Conservation (phyloP, 2,329 filamentous ascomycete species). For the Epichloe gansuensis region DNA sequence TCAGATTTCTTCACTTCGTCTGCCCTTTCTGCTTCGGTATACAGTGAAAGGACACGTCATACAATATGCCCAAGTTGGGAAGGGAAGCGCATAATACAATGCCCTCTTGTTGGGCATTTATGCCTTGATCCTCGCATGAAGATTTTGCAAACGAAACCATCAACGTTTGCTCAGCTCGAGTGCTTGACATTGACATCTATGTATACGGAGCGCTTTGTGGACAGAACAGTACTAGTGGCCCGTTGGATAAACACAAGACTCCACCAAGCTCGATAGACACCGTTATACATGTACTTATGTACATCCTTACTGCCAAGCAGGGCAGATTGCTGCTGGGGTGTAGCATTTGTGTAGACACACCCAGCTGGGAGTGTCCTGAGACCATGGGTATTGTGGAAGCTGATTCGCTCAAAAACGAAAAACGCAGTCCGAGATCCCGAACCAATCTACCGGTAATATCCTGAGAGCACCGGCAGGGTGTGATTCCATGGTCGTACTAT, state of each 20-base stretch:
- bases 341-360: not conserved
- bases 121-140: too few species aligned
- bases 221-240: not conserved
- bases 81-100: too few species aligned
- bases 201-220: too few species aligned
- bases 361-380: not conserved
- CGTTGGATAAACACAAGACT: not conserved
- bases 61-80: too few species aligned
- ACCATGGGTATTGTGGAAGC: not conserved
- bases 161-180: too few species aligned
- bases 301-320: not conserved
- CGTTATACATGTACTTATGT: not conserved
- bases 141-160: too few species aligned
- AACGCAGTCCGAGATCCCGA: constrained; percentile 5
- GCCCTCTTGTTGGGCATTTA: too few species aligned
- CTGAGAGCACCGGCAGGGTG: not conserved
- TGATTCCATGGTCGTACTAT: not conserved
- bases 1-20: too few species aligned
- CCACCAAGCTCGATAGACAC: not conserved
- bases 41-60: too few species aligned
- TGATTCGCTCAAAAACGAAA: constrained; percentile 7
- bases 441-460: constrained; percentile 7
- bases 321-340: not conserved
- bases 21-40: too few species aligned
- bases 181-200: too few species aligned